Conservation (phyloP, 768 basidiomycete genomes). For the Mycena haematopus region DNA sequence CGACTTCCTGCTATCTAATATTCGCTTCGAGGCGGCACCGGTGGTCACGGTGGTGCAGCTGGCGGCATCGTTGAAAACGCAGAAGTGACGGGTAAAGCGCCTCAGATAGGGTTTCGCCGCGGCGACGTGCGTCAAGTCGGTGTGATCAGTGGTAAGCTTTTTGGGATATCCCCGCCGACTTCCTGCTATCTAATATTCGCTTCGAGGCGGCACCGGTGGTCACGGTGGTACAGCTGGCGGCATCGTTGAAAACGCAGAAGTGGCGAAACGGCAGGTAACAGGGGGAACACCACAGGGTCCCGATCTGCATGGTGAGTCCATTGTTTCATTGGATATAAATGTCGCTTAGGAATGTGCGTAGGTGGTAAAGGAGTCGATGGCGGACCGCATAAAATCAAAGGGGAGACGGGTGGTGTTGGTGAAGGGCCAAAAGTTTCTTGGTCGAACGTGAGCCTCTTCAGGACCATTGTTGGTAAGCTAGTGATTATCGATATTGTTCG, state of each 20-base stretch:
- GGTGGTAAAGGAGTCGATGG: not conserved
- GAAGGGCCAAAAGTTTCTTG: not conserved
- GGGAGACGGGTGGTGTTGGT: not conserved
- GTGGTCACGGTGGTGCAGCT: not conserved
- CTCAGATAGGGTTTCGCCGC: not conserved
- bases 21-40: not conserved
- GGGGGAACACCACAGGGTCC: not conserved
- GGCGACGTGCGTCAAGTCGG: not conserved
- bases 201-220: not conserved
- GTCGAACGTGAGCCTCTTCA: not conserved
- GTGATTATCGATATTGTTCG: not conserved
- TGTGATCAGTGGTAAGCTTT: not conserved
- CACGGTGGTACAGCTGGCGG: not conserved
- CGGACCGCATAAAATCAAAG: not conserved
- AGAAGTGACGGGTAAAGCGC: not conserved
- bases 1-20: not conserved
- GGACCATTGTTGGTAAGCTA: not conserved
- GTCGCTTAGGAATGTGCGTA: not conserved
- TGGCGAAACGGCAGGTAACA: not conserved
- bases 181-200: not conserved
- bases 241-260: not conserved
- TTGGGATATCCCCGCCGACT: not conserved
- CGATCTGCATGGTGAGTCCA: not conserved
- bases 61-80: not conserved
- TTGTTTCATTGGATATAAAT: not conserved